Percentiles rank a stretch among this genome's conserved stretches.
These are phyloP conservation scores for Alopecurus myosuroides DNA, from an alignment of 176 grass and related monocot genomes.

Conservation along the genomic window DNA sequence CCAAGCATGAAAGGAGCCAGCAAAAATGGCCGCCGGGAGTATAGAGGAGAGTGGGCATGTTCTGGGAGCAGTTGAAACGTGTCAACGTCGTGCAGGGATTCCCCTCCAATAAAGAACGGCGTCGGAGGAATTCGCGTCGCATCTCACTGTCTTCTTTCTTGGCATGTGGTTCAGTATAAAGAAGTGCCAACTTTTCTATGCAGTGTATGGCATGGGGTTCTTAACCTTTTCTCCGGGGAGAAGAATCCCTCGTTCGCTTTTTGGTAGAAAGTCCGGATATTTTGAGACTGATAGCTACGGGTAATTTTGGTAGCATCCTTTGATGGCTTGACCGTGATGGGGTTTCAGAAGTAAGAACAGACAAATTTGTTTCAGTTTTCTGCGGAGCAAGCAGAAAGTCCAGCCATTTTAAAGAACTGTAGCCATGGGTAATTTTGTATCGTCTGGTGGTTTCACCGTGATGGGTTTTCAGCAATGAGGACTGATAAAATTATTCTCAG, in stretches of 20 bases:
- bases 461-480: not conserved
- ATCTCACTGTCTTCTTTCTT: not conserved
- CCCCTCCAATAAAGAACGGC: not conserved
- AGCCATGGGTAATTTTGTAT: not conserved
- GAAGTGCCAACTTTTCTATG: not conserved
- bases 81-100: not conserved
- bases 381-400: not conserved
- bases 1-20: not conserved
- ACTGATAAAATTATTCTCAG: not conserved
- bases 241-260: not conserved
- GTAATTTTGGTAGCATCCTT: not conserved
- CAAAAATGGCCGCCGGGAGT: not conserved
- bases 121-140: not conserved
- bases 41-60: not conserved
- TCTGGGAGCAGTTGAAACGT: not conserved
- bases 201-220: not conserved
- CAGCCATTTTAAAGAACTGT: not conserved
- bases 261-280: not conserved
- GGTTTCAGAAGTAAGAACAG: not conserved
- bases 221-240: not conserved
- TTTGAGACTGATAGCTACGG: constrained; percentile 10
- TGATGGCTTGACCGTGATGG: not conserved
- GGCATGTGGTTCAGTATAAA: not conserved
- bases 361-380: too few relatives aligned
- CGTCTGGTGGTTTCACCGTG: not conserved